Base-by-base conservation (phyloP, 495 filamentous ascomycete genomes). In the Entonaema liquescens region DNA sequence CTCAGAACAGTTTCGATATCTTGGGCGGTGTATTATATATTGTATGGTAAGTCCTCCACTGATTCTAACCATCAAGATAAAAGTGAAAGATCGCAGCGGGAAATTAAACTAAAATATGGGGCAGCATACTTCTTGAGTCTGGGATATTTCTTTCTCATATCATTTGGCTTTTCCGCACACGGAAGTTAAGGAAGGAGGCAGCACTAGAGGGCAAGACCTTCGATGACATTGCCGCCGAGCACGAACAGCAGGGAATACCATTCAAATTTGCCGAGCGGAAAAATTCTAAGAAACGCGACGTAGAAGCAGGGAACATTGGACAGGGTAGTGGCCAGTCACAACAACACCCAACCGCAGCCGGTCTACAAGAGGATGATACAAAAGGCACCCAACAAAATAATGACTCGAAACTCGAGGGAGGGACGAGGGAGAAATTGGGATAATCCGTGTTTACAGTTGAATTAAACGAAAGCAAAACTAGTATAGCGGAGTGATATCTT, bases 11-110 rank as follows among this genome's bases (percentile, higher is more conserved):
- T 0, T 93, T 93, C 70, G 92, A 94, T 74, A 77, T 89, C 9
- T 75, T 93, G 0, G 92, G 89, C 4, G 90, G 91, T 2, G 83
- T 89, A 0, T 80, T 92, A 61, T 93, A 92, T 72, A 89, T 92
- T 44, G 71, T 90, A 4, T 89, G 88, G 87, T 90, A 80, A 80
- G 82, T 64, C 13, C 25, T 55, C 44, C 25, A 38, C 4, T 1
- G 0, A 0, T 12, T 33, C 50, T 17, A 12, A n/a, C 13, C 15
- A n/a, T 36, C 19, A 5, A 21, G 5, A 23, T 29, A 31, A 12
- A 8, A 26, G 1, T 8, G 1, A 19, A 26, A 21, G 8, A 17
- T 17, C 6, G n/a, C n/a, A n/a, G n/a, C n/a, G n/a, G n/a, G 25
- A 29, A 29, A 1, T 25, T 5, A 31, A 11, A 5, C 72, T 79